phyloP scores from a whole-genome alignment of 352 stramenopile species.

The Thraustochytrium striatum region DNA sequence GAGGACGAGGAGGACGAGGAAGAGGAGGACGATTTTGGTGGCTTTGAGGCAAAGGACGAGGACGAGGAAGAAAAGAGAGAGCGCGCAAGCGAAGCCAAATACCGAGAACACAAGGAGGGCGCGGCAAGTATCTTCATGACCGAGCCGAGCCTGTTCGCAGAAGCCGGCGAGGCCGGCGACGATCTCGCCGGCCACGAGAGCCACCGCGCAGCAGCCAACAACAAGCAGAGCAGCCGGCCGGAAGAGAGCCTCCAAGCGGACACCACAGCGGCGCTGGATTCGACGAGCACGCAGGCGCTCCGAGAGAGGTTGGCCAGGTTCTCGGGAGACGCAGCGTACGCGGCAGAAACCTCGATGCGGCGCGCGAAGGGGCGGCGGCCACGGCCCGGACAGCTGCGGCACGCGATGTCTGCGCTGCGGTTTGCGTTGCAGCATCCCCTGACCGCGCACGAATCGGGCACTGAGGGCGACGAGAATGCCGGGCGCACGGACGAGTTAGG shows the following conservation, averaged over 20 bases:
- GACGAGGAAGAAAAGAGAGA: neutral
- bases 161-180: no score
- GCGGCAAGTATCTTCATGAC: conserved; percentile 13
- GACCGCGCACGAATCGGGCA: neutral
- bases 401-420: neutral
- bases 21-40: neutral
- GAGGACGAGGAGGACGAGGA: neutral
- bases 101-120: no score
- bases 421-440: conserved; percentile 42
- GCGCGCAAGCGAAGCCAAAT: neutral
- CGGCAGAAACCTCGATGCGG: neutral
- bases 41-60: no score
- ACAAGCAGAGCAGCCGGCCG: neutral
- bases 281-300: neutral
- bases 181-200: neutral
- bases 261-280: neutral
- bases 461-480: neutral
- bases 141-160: conserved; percentile 4
- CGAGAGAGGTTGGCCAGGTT: conserved; percentile 2
- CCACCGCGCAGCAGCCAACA: neutral
- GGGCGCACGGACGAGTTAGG: neutral
- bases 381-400: neutral
- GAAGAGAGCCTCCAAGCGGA: neutral
- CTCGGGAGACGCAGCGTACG: neutral
- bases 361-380: neutral